These are phyloP conservation scores for Avena insularis DNA, from an alignment of 176 grass and related monocot genomes.

Conservation along the genomic window DNA sequence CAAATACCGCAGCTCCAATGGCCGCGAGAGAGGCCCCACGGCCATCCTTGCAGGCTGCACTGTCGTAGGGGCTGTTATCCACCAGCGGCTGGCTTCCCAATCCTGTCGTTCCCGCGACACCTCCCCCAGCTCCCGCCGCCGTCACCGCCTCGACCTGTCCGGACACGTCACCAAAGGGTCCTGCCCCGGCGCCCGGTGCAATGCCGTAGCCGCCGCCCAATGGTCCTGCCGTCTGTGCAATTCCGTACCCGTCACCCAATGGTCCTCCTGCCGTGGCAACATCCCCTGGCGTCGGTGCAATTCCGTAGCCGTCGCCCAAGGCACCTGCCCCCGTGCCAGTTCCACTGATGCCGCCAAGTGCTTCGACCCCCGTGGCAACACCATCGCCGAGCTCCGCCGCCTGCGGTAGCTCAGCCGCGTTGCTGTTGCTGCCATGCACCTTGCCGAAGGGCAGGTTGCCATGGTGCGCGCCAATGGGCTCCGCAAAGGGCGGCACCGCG, in stretches of 20 bases:
- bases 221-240: not conserved
- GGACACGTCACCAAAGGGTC: slow-evolving; percentile 10
- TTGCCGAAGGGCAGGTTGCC: slow-evolving; percentile 63
- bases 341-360: not conserved
- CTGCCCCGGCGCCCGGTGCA: not conserved
- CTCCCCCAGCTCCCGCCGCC: not conserved
- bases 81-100: slow-evolving; percentile 68
- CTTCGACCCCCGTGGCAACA: not conserved
- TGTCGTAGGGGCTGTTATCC: slow-evolving; percentile 88
- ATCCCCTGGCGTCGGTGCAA: not conserved
- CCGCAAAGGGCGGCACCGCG: slow-evolving; percentile 67
- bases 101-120: slow-evolving; percentile 26
- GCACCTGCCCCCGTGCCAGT: not conserved
- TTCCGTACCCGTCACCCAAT: not conserved
- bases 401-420: slow-evolving; percentile 39
- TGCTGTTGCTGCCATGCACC: slow-evolving; percentile 37
- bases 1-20: slow-evolving; percentile 21
- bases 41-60: slow-evolving; percentile 43
- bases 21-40: not conserved
- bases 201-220: not conserved
- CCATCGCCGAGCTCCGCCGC: slow-evolving; percentile 19
- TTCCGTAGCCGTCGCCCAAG: slow-evolving; percentile 7
- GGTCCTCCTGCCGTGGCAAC: not conserved
- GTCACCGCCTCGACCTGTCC: slow-evolving; percentile 27
- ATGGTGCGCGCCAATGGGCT: slow-evolving; percentile 55